These are phyloP conservation scores for Pholiota conissans DNA, from an alignment of 768 basidiomycete species.

Conservation along the genomic window DNA sequence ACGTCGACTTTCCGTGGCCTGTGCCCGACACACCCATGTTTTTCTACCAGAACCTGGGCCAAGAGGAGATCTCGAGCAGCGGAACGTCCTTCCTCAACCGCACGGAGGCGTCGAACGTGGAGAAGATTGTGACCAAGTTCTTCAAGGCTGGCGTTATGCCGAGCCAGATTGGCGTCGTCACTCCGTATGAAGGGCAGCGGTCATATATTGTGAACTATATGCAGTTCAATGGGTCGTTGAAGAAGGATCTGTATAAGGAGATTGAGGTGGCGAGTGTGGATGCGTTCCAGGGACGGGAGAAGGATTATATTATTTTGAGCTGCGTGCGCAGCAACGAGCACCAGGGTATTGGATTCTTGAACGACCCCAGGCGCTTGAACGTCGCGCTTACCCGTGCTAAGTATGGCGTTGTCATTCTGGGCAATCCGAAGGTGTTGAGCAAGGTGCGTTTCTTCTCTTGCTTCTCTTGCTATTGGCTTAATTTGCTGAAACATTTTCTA, in stretches of 20 bases:
- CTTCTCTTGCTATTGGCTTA: not conserved
- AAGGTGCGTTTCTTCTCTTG: constrained; percentile 59
- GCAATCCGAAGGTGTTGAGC: constrained; percentile 99
- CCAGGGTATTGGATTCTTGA: constrained; percentile 99
- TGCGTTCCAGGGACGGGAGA: constrained; percentile 99
- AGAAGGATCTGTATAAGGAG: constrained; percentile 99
- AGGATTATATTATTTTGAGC: constrained; percentile 98
- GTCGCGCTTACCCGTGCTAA: constrained; percentile 97
- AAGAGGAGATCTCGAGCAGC: constrained; percentile 98
- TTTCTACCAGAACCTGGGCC: constrained; percentile 99
- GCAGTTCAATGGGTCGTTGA: constrained; percentile 99
- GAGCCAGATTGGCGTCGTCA: constrained; percentile 95
- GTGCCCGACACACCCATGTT: constrained; percentile 98
- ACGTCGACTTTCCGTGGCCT: constrained; percentile 99
- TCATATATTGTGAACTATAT: constrained; percentile 99
- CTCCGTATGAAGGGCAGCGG: constrained; percentile 97
- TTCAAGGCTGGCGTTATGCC: constrained; percentile 99
- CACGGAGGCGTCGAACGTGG: constrained; percentile 98
- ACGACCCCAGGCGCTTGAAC: constrained; percentile 94
- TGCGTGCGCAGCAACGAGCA: constrained; percentile 99
- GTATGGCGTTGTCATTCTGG: constrained; percentile 98
- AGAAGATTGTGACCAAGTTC: constrained; percentile 99
- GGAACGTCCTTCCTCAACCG: constrained; percentile 99
- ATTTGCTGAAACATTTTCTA: constrained; percentile 3
- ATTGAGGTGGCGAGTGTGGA: constrained; percentile 99